phyloP scores from a whole-genome alignment of 352 stramenopile genomes.

The Globisporangium cylindrosporum region DNA sequence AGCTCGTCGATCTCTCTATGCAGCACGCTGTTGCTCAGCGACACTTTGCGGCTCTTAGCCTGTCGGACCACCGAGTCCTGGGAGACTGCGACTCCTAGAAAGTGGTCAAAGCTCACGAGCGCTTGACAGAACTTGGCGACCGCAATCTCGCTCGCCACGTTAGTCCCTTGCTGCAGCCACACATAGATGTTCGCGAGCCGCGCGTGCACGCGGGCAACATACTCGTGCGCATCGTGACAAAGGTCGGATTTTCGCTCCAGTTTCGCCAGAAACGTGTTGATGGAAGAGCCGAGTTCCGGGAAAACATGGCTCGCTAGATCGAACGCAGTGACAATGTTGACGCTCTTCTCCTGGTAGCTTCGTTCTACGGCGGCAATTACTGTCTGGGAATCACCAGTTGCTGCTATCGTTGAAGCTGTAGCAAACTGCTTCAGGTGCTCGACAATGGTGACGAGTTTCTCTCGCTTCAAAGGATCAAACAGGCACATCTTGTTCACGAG shows the following conservation, averaged over 20 bases:
- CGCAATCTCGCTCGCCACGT: background rate
- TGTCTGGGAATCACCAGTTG: background rate
- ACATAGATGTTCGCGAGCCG: background rate
- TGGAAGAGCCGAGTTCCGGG: slow-evolving; percentile 7
- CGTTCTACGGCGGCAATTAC: background rate
- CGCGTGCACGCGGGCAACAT: background rate
- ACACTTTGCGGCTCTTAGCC: slow-evolving; percentile 3
- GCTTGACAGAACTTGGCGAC: slow-evolving; percentile 7
- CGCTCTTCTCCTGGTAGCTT: background rate
- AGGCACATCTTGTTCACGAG: slow-evolving; percentile 4
- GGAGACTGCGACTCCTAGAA: background rate
- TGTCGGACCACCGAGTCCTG: slow-evolving; percentile 2
- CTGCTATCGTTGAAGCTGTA: background rate
- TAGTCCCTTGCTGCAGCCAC: background rate
- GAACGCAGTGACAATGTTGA: background rate
- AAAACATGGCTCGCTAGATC: background rate
- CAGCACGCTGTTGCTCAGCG: background rate
- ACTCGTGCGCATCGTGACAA: slow-evolving; percentile 3
- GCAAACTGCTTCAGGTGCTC: slow-evolving; percentile 5
- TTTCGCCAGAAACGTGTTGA: slow-evolving; percentile 1
- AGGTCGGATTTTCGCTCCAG: background rate
- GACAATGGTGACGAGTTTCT: background rate
- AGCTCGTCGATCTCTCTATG: slow-evolving; percentile 8
- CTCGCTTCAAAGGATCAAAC: background rate
- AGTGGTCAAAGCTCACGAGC: slow-evolving; percentile 14